Evolutionary conservation across 2,329 filamentous ascomycete species (phyloP).

Genomic region (Trichoderma koningii): DNA sequence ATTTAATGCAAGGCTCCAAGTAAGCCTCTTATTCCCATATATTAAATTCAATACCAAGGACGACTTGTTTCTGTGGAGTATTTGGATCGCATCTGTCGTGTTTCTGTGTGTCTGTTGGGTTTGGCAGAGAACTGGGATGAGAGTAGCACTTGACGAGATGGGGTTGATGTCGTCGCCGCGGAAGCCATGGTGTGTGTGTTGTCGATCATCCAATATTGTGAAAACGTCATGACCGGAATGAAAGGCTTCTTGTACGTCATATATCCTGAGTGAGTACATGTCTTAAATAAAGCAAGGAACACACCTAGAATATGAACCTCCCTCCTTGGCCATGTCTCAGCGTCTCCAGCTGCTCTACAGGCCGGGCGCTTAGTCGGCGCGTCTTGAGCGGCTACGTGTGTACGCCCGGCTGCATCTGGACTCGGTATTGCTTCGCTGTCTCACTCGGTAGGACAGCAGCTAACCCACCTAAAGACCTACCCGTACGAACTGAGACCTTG

Average conservation of each 20-base stretch:
- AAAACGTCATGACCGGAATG: no score
- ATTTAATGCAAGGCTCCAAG: slow-evolving; percentile 21
- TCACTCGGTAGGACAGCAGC: background rate
- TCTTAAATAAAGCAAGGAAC: background rate
- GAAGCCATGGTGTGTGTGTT: background rate
- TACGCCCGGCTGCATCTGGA: background rate
- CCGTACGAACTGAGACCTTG: background rate
- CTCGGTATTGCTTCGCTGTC: background rate
- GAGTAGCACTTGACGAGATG: background rate
- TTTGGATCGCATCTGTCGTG: background rate
- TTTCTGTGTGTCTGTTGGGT: background rate
- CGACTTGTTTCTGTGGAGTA: slow-evolving; percentile 5
- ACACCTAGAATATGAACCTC: background rate
- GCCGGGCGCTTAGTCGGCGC: slow-evolving; percentile 1
- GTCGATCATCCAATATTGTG: no score
- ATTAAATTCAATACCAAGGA: slow-evolving; percentile 15
- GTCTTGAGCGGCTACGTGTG: background rate
- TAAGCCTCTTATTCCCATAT: slow-evolving; percentile 22
- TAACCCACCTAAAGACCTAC: no score
- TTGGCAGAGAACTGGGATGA: background rate
- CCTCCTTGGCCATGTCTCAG: background rate
- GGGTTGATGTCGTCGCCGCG: background rate
- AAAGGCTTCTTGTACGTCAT: no score
- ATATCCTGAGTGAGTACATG: no score
- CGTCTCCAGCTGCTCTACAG: no score